These are phyloP conservation scores for Hygrophoropsis aurantiaca DNA, from an alignment of 768 basidiomycete genomes.

Conservation along the genomic window DNA sequence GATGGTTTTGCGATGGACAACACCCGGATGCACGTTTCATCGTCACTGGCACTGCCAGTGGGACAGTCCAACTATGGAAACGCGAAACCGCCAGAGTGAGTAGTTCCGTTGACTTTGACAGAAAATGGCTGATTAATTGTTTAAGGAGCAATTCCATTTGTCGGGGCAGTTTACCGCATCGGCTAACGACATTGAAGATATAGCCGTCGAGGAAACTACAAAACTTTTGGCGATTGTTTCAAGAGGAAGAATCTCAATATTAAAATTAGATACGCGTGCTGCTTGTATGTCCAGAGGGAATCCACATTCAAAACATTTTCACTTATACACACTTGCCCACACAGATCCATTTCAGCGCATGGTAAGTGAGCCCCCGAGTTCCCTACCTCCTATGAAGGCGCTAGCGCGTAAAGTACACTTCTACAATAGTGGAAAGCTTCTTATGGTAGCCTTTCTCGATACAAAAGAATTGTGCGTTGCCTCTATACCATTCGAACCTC, in stretches of 20 bases:
- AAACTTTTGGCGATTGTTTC: background rate
- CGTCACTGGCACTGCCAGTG: background rate
- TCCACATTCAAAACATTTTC: too few relatives aligned
- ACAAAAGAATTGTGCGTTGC: background rate
- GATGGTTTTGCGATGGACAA: background rate
- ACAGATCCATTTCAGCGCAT: background rate
- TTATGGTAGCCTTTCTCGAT: background rate
- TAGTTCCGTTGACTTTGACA: too few relatives aligned
- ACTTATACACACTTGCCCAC: too few relatives aligned
- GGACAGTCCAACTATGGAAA: background rate
- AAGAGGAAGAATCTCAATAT: too few relatives aligned
- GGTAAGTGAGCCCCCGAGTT: background rate
- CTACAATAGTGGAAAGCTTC: background rate
- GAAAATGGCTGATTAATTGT: too few relatives aligned
- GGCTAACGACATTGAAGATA: background rate
- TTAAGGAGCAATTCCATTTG: background rate
- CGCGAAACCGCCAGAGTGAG: too few relatives aligned
- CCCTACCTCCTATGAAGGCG: background rate
- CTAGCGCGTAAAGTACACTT: background rate
- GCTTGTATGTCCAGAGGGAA: too few relatives aligned
- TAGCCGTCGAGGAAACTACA: background rate
- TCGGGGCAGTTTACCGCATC: background rate
- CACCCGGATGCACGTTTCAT: background rate
- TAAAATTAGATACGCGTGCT: too few relatives aligned
- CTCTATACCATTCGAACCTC: background rate